Percentiles rank a stretch among this genome's conserved stretches.
Conservation (phyloP, 129 eudicot species). For the Scalesia atractyloides region DNA sequence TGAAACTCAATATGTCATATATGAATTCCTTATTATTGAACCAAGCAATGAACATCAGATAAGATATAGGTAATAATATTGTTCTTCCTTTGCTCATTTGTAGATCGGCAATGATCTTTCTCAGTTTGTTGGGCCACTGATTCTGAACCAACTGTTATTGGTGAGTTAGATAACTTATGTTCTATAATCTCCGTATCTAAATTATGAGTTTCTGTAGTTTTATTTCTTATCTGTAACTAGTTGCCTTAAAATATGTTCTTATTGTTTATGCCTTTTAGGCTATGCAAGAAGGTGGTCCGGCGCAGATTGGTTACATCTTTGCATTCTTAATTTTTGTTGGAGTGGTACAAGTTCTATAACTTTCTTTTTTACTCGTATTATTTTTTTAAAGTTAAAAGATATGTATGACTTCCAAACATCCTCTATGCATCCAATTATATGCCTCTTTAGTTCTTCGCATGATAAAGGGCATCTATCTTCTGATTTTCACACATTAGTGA, state of each 20-base stretch:
- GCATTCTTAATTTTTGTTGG: conserved; percentile 80
- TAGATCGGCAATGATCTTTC: conserved; percentile 91
- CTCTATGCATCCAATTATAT: neutral
- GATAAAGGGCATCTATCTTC: too few relatives aligned
- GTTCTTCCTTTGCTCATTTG: conserved; percentile 21
- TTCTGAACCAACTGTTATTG: conserved; percentile 69
- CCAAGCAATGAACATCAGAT: neutral
- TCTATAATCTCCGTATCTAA: neutral
- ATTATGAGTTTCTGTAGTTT: neutral
- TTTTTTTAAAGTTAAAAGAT: neutral
- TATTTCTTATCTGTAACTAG: neutral
- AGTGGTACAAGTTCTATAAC: conserved; percentile 57
- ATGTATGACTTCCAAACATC: neutral
- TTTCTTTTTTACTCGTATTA: neutral
- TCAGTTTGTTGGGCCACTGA: conserved; percentile 81
- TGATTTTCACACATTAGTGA: too few relatives aligned
- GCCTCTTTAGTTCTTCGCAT: neutral
- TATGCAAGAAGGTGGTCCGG: conserved; percentile 76
- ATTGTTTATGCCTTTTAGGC: conserved; percentile 50
- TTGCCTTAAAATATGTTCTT: neutral
- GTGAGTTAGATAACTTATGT: conserved; percentile 36
- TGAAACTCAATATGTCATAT: neutral
- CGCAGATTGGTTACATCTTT: conserved; percentile 76
- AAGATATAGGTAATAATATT: neutral
- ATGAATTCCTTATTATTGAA: neutral